Evolutionary conservation across 768 basidiomycete genomes (phyloP), one percentile per base, ranked within the genome.

Genomic region (Boletus patriciae): DNA sequence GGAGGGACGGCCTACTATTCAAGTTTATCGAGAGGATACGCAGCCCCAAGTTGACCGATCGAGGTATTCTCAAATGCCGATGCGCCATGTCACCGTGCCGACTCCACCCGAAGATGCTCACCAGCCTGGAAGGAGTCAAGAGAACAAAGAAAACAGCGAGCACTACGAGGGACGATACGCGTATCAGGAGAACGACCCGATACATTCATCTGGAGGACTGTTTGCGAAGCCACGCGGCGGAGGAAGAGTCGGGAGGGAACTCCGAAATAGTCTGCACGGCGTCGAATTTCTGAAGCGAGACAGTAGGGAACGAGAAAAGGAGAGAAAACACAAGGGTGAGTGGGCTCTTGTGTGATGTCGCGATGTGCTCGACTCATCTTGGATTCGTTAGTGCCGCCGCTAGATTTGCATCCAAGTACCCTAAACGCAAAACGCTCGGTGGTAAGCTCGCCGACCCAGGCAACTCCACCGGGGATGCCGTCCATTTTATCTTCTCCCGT

Each of bases 401-500:
- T 87, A 10, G 85, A 88, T 52, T 66, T 87, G 13, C 76, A 76
- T 18, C 69, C 77, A 12, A 54, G 27, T 40, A 68, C 54, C 5
- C 69, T 77, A 23, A 73, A 76, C 27, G 74, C 78, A 25, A 84
- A 80, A 65, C 76, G 81, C 25, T 67, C 82, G 3, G 77, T 77
- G 0, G 70, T 83, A 10, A 75, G 76, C 11, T 84, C 86, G 10
- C 83, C 85, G 10, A 75, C 47, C 60, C 74, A 51, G 75, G 77
- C 19, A 73, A 77, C 27, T 73, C 76, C 63, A 51, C 77, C 61
- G 57, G 74, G 59, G 27, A 70, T 67, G 57, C 69, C 57, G 23
- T 74, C 70, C 46, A 70, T 84, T 42, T 76, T 82, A 8, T 84
- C 88, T 16, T 88, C 88, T n/a, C 86, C 84, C 11, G 87, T 89